Conservation (phyloP, 306 rosid species). For the Trifolium dubium region DNA sequence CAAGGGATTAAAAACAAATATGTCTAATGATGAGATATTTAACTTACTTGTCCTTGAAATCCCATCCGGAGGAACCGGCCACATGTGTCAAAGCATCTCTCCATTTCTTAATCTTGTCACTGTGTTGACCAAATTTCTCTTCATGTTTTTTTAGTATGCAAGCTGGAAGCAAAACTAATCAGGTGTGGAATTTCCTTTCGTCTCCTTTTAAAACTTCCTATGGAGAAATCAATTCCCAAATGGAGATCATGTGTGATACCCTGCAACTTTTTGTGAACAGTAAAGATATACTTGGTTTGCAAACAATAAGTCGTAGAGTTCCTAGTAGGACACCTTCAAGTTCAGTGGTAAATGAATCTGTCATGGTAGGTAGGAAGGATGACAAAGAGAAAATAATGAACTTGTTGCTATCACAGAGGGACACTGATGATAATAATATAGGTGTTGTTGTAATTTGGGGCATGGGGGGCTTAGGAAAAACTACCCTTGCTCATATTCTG, state of each 20-base stretch:
- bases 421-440: neutral
- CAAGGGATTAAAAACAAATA: neutral
- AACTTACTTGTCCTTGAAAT: conserved; percentile 12
- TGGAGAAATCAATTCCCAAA: neutral
- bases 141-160: neutral
- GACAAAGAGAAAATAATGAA: neutral
- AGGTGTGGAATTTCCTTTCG: neutral
- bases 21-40: too few relatives aligned
- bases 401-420: neutral
- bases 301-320: neutral
- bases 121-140: neutral
- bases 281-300: neutral
- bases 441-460: neutral
- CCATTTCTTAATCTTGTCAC: neutral
- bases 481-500: neutral
- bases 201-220: neutral
- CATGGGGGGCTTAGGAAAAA: conserved; percentile 1
- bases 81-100: neutral
- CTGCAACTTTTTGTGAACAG: neutral
- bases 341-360: neutral
- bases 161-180: too few relatives aligned
- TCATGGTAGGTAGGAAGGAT: neutral
- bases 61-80: neutral
- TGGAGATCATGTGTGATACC: neutral
- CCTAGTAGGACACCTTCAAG: neutral